Conservation (phyloP, 306 rosid species). For the Purshia tridentata region DNA sequence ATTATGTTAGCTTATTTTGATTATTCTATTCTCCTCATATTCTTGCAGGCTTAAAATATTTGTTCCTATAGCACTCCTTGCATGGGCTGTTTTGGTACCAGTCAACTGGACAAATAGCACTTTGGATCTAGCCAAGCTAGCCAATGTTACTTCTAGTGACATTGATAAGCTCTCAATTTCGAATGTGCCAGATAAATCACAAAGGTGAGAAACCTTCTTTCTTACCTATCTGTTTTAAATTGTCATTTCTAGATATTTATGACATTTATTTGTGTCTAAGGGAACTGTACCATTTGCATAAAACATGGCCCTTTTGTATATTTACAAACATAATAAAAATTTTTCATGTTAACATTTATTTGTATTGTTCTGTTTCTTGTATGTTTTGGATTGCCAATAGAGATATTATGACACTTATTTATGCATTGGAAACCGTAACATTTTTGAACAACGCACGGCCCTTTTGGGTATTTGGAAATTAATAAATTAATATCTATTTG, state of each 20-base stretch:
- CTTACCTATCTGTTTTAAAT: background rate
- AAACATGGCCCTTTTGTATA: background rate
- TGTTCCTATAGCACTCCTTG: conserved; percentile 79
- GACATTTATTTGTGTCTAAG: background rate
- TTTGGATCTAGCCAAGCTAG: conserved; percentile 18
- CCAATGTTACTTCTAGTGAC: conserved; percentile 77
- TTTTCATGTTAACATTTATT: background rate
- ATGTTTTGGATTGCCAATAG: too few species aligned
- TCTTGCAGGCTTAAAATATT: conserved; percentile 85
- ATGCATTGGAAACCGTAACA: too few species aligned
- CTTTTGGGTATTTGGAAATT: too few species aligned
- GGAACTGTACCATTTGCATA: background rate
- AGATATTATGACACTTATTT: too few species aligned
- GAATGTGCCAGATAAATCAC: conserved; percentile 48
- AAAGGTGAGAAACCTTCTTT: conserved; percentile 50
- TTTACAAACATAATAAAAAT: background rate
- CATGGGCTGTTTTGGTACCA: conserved; percentile 85
- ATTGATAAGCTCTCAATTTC: conserved; percentile 85
- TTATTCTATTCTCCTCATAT: conserved; percentile 7
- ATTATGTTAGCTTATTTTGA: background rate
- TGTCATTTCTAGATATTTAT: background rate
- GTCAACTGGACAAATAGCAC: conserved; percentile 62
- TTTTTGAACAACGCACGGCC: too few species aligned
- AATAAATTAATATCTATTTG: too few species aligned
- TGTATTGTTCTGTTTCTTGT: background rate